phyloP scores from a whole-genome alignment of 2,329 filamentous ascomycete species.

The Dothiorella sarmentorum region DNA sequence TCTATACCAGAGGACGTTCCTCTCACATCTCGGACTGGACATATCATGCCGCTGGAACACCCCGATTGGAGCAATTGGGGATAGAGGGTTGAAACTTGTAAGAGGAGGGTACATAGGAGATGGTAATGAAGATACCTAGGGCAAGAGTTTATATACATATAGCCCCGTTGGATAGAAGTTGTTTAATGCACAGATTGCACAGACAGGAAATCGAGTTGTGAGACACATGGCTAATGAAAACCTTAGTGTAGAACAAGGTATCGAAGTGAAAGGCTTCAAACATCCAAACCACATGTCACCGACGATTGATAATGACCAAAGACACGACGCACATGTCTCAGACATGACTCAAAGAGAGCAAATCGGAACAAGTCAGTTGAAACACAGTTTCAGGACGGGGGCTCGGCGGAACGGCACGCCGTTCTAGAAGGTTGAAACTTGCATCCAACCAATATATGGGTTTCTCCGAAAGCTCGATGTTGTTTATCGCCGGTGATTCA shows the following conservation, averaged over 20 bases:
- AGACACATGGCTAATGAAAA: no score
- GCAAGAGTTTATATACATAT: not conserved
- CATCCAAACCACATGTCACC: no score
- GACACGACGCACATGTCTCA: not conserved
- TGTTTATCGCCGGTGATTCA: no score
- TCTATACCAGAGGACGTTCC: not conserved
- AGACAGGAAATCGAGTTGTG: not conserved
- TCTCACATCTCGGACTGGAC: not conserved
- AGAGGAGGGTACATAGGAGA: not conserved
- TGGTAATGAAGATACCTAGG: not conserved
- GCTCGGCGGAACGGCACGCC: not conserved
- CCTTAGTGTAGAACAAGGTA: not conserved
- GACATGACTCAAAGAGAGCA: not conserved
- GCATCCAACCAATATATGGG: no score
- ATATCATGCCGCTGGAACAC: not conserved
- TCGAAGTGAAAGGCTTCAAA: not conserved
- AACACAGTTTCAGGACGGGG: not conserved
- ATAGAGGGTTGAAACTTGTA: not conserved
- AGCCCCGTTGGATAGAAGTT: not conserved
- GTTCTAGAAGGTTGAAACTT: not conserved
- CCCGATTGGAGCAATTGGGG: not conserved
- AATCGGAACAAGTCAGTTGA: not conserved
- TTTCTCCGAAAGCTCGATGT: no score
- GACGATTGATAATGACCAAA: no score
- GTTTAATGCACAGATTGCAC: constrained; percentile 9